These are phyloP conservation scores for Tolypocladium paradoxum DNA, from an alignment of 2,329 filamentous ascomycete species.

Conservation along the genomic window DNA sequence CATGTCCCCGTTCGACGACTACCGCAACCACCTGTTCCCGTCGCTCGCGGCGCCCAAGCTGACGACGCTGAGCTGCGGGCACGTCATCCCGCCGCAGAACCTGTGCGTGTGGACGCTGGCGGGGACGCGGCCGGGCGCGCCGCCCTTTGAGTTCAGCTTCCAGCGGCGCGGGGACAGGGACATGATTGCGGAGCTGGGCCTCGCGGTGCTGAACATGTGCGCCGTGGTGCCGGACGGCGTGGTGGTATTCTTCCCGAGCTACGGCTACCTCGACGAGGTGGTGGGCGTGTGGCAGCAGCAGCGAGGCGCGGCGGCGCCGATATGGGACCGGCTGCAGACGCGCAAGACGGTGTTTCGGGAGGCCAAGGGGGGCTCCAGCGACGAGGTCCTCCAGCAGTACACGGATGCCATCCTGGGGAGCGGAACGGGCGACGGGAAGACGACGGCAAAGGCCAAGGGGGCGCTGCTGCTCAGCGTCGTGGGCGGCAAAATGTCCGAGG, in stretches of 20 bases:
- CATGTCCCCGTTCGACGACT: slow-evolving; percentile 95
- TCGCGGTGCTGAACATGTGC: slow-evolving; percentile 61
- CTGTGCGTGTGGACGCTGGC: slow-evolving; percentile 67
- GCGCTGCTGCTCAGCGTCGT: slow-evolving; percentile 83
- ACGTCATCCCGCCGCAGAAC: slow-evolving; percentile 79
- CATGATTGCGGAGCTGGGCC: slow-evolving; percentile 66
- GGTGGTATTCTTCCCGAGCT: slow-evolving; percentile 93
- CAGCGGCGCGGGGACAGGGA: slow-evolving; percentile 57
- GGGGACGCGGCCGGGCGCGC: slow-evolving; percentile 27
- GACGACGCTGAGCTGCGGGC: slow-evolving; percentile 79
- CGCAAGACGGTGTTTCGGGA: slow-evolving; percentile 56
- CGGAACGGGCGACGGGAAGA: slow-evolving; percentile 13
- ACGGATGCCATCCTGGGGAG: slow-evolving; percentile 51
- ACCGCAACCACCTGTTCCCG: slow-evolving; percentile 75
- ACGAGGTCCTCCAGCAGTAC: slow-evolving; percentile 67
- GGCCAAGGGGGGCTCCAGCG: slow-evolving; percentile 42
- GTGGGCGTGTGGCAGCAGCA: slow-evolving; percentile 47
- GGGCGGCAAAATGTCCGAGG: slow-evolving; percentile 89
- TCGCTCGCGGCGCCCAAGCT: slow-evolving; percentile 54
- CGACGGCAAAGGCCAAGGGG: slow-evolving; percentile 32
- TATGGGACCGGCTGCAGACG: slow-evolving; percentile 48
- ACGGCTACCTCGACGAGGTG: slow-evolving; percentile 76
- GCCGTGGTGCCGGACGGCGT: slow-evolving; percentile 74
- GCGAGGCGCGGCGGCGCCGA: slow-evolving; percentile 17
- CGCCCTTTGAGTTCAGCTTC: slow-evolving; percentile 77